Base-by-base conservation (phyloP, 2,329 filamentous ascomycete genomes). In the Botrytis porri region DNA sequence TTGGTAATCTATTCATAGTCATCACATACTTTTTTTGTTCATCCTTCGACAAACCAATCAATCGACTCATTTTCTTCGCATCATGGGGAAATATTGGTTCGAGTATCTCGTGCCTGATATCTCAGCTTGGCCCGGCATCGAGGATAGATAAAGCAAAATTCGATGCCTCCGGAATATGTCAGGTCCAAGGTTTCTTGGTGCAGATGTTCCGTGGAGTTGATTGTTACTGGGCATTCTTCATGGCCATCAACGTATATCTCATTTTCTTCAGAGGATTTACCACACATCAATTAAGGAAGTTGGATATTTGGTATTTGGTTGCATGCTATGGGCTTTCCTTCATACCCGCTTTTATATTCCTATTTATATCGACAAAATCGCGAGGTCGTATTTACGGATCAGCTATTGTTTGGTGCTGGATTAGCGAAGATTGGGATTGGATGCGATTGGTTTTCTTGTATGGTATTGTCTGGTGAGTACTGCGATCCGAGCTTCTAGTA, bases 151-250 rank as follows among this genome's bases (percentile, higher is more conserved):
- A 16, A 16, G 1, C 22, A 1, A 41, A 32, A 29, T 69, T 69
- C 14, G 41, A 61, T 22, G 72, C 51, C 48, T 72, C 65, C 29
- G 70, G 54, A 4, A 35, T 75, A 16, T 90, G 93, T 78, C 90
- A 93, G 79, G 87, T 93, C 39, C 93, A 96, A 78, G 92, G 84
- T 0, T 91, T 94, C 76, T 81, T 95, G n/a, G 92, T 96, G 75
- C 93, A 95, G 80, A 93, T 93, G 93, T 88, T 87, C 76, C 84
- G 86, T 81, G 84, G 83, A 29, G 85, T 85, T 25, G 85, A 87
- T 79, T 83, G 84, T 14, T 76, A 86, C 41, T 88, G 84, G 86
- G 85, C 86, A 0, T 84, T 88, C 72, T 85, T 84, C 71, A 89
- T 90, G 87, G 86, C 88, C 4, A 82, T 84, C 72, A 90, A 89